These are phyloP conservation scores for Endoconidiophora laricicola DNA, from an alignment of 2,329 filamentous ascomycete genomes.

Conservation along the genomic window DNA sequence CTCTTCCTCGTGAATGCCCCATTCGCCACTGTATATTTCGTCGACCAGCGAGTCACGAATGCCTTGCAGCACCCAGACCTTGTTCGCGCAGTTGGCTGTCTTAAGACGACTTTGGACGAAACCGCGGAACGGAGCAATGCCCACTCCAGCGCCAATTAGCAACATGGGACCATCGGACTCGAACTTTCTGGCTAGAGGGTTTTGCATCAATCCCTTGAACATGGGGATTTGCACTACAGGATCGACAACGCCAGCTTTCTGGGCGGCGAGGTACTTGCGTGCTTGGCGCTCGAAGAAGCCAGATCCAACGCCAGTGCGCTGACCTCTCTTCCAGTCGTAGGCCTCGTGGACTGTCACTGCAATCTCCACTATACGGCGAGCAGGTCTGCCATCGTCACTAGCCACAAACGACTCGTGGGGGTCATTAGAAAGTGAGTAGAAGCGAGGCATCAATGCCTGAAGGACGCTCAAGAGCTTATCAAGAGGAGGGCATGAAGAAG, in stretches of 20 bases:
- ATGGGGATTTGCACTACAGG: conserved; percentile 59
- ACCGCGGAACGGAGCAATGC: conserved; percentile 91
- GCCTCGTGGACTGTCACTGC: conserved; percentile 92
- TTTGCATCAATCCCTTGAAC: conserved; percentile 97
- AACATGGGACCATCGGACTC: conserved; percentile 93
- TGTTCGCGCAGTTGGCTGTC: conserved; percentile 92
- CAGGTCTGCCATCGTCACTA: conserved; percentile 36
- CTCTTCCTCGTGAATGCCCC: conserved; percentile 81
- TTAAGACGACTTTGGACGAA: conserved; percentile 90
- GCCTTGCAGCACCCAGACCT: conserved; percentile 92
- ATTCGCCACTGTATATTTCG: conserved; percentile 91
- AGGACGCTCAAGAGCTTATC: conserved; percentile 65
- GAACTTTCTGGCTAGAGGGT: conserved; percentile 83
- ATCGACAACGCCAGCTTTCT: conserved; percentile 37
- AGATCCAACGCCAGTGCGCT: conserved; percentile 71
- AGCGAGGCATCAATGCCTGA: conserved; percentile 85
- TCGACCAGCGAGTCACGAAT: conserved; percentile 88
- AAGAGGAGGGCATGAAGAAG: conserved; percentile 75
- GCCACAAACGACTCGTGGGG: conserved; percentile 61
- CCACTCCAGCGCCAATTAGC: conserved; percentile 87
- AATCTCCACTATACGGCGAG: conserved; percentile 75
- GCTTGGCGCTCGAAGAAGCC: conserved; percentile 87
- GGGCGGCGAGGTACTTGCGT: conserved; percentile 49
- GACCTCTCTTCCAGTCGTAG: conserved; percentile 55
- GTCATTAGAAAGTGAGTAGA: conserved; percentile 96